Base-by-base conservation (phyloP, 2,329 filamentous ascomycete genomes). In the Escovopsis sp. region DNA sequence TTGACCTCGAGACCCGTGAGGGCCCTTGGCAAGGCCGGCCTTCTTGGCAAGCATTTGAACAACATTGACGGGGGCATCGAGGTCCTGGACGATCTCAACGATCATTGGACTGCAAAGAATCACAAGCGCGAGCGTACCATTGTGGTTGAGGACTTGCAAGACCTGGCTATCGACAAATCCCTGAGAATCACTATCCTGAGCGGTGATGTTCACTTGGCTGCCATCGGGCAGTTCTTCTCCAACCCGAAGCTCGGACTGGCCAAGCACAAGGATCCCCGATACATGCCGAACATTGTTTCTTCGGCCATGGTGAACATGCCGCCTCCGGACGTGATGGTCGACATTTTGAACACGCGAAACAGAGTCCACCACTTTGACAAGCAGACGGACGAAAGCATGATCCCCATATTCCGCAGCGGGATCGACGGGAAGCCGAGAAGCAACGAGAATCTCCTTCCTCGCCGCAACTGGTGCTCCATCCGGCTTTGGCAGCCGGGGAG, bases 91-190 rank as follows among this genome's bases (percentile, higher is more conserved):
- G 87, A 94, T 53, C 66, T 94, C 9, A 89, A 95, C 57, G 91
- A 96, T 59, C 89, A 98, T 58, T 98, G 91, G 91, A 95, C 89
- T 1, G 85, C 89, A 33, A 94, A 86, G 57, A 85, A 87, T 56
- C 88, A 96, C 66, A 98, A 96, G 59, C 72, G 77, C 26, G 91
- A 98, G 62, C 78, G 91, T 40, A 85, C 80, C 48, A 82, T 85
- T 60, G 71, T 96, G 48, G 77, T 98, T 35, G 83, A 91, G 57
- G 87, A 95, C 53, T 67, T 98, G 26, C 93, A 98, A 61, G 86
- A 94, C 54, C 70, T 98, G 45, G 88, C 93, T 8, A 86, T 85
- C 19, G 86, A 91, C 58, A 94, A 94, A 59, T 94, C 86, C 12
- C 75, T 95, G 40, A 82, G 91, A 36, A 71, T 98, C 41, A 96